These are phyloP conservation scores for Neurospora sp. DNA, from an alignment of 495 filamentous ascomycete species.

Conservation along the genomic window DNA sequence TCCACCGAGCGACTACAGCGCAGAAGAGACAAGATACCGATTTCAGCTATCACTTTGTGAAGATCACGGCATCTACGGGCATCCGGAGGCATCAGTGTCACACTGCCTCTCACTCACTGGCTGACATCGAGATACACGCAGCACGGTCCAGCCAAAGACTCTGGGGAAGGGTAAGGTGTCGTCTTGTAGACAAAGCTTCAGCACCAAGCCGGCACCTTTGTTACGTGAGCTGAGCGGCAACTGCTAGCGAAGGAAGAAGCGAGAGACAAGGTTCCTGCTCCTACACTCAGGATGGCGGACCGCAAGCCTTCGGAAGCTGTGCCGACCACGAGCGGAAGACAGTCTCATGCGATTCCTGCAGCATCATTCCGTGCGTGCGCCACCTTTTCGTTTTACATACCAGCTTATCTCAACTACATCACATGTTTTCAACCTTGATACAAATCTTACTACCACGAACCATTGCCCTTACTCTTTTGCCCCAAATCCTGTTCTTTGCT, in stretches of 20 bases:
- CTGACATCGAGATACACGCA: background rate
- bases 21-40: background rate
- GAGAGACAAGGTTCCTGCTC: background rate
- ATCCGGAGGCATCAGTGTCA: background rate
- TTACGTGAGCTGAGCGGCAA: background rate
- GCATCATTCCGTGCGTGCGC: slow-evolving; percentile 37
- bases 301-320: slow-evolving; percentile 23
- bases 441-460: background rate
- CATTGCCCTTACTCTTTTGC: background rate
- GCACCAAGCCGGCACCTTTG: background rate
- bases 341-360: slow-evolving; percentile 34
- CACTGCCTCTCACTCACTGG: background rate
- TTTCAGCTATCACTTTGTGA: background rate
- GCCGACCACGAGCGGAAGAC: slow-evolving; percentile 23
- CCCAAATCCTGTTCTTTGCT: background rate
- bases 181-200: background rate
- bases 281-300: slow-evolving; percentile 17
- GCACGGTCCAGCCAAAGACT: background rate
- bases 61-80: background rate
- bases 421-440: background rate
- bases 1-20: background rate
- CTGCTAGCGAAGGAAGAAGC: background rate
- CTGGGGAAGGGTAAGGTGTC: background rate
- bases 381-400: slow-evolving; percentile 3
- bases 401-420: slow-evolving; percentile 8